phyloP scores from a whole-genome alignment of 805 yeast genomes.

The Dipodascus albidus region DNA sequence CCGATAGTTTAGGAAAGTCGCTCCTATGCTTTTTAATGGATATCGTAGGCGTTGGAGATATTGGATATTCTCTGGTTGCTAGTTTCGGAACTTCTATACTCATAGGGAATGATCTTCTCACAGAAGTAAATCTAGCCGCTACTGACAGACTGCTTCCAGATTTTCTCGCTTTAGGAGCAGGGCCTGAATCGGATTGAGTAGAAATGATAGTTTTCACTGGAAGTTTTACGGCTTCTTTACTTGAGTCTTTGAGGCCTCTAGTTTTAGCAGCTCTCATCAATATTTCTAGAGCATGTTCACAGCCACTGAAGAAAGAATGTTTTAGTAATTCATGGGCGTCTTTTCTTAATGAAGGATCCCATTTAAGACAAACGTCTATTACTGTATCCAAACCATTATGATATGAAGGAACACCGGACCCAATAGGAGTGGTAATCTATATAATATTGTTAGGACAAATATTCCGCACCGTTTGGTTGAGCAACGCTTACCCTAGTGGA shows the following conservation, averaged over 20 bases:
- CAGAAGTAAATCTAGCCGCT: background rate
- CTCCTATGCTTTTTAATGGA: background rate
- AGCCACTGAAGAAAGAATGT: slow-evolving; percentile 8
- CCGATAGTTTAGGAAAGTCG: background rate
- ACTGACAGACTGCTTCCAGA: background rate
- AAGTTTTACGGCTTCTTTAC: background rate
- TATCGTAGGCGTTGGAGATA: background rate
- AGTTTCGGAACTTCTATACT: background rate
- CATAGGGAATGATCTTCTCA: background rate
- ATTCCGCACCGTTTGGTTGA: background rate
- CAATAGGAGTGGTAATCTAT: slow-evolving; percentile 23
- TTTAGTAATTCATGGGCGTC: slow-evolving; percentile 11
- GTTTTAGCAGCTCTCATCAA: background rate
- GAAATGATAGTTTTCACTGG: background rate
- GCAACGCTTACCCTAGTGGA: slow-evolving; percentile 9
- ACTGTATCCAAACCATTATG: slow-evolving; percentile 6
- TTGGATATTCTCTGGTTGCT: background rate
- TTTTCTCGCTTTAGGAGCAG: background rate
- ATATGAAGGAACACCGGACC: background rate
- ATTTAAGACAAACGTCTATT: slow-evolving; percentile 38
- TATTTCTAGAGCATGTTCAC: background rate
- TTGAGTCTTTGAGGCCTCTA: background rate
- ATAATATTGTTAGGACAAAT: slow-evolving; percentile 9
- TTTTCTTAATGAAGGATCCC: slow-evolving; percentile 53
- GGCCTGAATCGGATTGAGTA: background rate